Conservation (phyloP, 108 stramenopile genomes). For the Stephanodiscus minutulus region DNA sequence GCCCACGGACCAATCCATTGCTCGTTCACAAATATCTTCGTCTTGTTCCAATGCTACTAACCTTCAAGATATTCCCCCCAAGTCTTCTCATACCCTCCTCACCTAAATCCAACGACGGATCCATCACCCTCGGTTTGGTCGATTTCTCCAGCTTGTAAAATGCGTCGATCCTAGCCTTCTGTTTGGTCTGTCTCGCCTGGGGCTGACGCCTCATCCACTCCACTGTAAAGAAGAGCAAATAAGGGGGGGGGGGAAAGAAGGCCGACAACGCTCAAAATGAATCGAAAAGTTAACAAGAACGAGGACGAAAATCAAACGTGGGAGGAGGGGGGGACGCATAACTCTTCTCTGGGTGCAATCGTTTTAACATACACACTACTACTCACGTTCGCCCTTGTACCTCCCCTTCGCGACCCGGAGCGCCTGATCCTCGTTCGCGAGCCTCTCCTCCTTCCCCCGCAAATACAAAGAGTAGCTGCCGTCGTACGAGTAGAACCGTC, state of each 20-base stretch:
- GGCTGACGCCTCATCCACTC: slow-evolving; percentile 92
- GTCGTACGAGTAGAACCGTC: slow-evolving; percentile 69
- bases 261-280: background rate
- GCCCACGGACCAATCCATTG: background rate
- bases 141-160: slow-evolving; percentile 83
- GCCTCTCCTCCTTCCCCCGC: slow-evolving; percentile 69
- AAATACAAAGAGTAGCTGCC: slow-evolving; percentile 74
- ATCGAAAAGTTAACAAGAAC: background rate
- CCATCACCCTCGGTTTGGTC: slow-evolving; percentile 72
- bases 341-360: no score
- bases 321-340: no score
- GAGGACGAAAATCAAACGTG: background rate
- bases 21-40: background rate
- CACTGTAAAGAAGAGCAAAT: no score
- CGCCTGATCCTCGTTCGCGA: slow-evolving; percentile 75
- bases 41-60: slow-evolving; percentile 5
- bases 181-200: slow-evolving; percentile 54
- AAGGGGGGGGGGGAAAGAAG: no score
- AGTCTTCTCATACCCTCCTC: slow-evolving; percentile 53
- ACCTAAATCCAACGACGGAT: slow-evolving; percentile 58
- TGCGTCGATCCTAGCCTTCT: slow-evolving; percentile 59
- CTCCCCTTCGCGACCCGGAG: slow-evolving; percentile 65
- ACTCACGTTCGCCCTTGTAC: slow-evolving; percentile 46
- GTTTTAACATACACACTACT: slow-evolving; percentile 23
- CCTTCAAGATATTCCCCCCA: slow-evolving; percentile 67